These are phyloP conservation scores for Monosporozyma siamensis DNA, from an alignment of 805 yeast species.

Conservation along the genomic window DNA sequence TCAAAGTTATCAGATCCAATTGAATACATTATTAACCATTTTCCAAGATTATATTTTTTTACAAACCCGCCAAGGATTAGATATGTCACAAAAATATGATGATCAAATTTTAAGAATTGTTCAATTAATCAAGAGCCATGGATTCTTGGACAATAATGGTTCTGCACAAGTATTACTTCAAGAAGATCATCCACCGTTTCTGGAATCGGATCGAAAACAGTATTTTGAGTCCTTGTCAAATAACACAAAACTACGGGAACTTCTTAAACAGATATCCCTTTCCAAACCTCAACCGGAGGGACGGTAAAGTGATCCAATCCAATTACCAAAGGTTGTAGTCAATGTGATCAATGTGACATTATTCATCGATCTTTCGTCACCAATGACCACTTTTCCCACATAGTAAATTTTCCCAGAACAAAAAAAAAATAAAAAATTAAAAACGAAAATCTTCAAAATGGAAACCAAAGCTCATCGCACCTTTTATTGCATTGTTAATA, in stretches of 20 bases:
- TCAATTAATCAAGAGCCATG: slow-evolving; percentile 21
- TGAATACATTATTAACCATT: slow-evolving; percentile 19
- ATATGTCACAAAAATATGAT: slow-evolving; percentile 7
- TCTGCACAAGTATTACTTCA: slow-evolving; percentile 10
- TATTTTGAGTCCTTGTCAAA: neutral
- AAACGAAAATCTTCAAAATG: too few species aligned
- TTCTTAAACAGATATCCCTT: neutral
- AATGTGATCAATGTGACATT: too few species aligned
- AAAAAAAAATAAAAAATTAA: neutral
- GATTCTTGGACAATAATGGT: slow-evolving; percentile 7
- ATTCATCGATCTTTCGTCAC: too few species aligned
- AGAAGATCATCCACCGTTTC: neutral
- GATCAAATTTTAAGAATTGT: slow-evolving; percentile 19
- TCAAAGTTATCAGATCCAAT: slow-evolving; percentile 10
- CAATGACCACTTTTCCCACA: neutral
- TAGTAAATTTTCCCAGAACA: too few species aligned
- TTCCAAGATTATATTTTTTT: slow-evolving; percentile 15
- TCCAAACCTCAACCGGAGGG: too few species aligned
- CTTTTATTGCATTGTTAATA: neutral
- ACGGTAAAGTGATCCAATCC: too few species aligned
- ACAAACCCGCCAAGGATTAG: slow-evolving; percentile 6
- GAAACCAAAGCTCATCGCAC: slow-evolving; percentile 1
- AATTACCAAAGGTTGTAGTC: too few species aligned
- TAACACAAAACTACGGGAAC: neutral
- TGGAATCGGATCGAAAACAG: neutral